These are phyloP conservation scores for Petunia hybrid DNA, from an alignment of 305 asterid genomes.

Conservation along the genomic window DNA sequence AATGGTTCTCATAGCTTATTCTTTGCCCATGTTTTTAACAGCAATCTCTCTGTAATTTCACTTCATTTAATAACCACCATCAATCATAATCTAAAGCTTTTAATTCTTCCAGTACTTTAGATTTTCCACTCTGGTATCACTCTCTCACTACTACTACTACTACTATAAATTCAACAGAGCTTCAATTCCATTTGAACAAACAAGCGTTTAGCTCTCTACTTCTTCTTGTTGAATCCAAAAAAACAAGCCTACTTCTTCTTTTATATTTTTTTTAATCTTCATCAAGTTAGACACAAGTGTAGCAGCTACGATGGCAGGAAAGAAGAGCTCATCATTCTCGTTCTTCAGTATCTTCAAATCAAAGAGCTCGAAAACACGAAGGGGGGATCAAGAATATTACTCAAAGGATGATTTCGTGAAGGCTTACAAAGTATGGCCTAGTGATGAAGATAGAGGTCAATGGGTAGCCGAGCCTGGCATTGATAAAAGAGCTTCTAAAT, in stretches of 20 bases:
- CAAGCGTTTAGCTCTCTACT: neutral
- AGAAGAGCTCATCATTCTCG: conserved; percentile 31
- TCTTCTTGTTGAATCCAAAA: no score
- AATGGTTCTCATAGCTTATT: neutral
- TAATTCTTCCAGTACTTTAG: neutral
- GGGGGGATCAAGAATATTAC: conserved; percentile 11
- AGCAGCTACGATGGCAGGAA: conserved; percentile 8
- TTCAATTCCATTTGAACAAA: neutral
- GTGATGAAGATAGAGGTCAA: conserved; percentile 45
- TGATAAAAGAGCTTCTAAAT: conserved; percentile 43
- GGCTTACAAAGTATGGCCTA: conserved; percentile 45
- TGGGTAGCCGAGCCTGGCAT: conserved; percentile 50
- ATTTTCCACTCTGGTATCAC: neutral
- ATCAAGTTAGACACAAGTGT: no score
- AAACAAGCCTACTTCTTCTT: neutral
- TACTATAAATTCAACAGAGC: neutral
- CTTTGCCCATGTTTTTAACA: neutral
- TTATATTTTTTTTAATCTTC: neutral
- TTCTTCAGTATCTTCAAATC: conserved; percentile 38
- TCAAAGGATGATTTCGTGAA: conserved; percentile 44
- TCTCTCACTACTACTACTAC: neutral
- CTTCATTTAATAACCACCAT: neutral
- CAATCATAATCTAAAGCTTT: neutral
- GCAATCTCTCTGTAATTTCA: neutral
- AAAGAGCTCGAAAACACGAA: conserved; percentile 30